phyloP scores from a whole-genome alignment of 108 stramenopile genomes.

The Cyclotella sp. region DNA sequence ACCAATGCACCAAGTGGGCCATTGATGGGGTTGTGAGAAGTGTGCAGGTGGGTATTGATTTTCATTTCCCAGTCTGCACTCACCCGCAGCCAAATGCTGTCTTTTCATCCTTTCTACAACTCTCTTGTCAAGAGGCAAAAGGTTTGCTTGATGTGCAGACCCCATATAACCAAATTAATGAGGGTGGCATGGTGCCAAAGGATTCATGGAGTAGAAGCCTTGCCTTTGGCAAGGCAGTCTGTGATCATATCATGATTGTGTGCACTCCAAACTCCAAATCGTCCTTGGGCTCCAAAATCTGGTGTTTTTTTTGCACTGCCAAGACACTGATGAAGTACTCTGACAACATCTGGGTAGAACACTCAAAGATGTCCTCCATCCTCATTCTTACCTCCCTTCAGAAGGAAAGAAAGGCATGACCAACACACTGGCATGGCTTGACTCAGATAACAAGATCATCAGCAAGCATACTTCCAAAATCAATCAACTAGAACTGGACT shows the following conservation, averaged over 20 bases:
- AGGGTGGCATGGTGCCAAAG: not conserved
- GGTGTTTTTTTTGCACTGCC: not conserved
- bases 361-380: slow-evolving; percentile 13
- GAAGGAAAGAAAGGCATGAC: not conserved
- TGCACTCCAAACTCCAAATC: not conserved
- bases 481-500: too few relatives aligned
- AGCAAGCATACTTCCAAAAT: not conserved
- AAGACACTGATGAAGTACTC: not conserved
- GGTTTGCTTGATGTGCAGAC: too few relatives aligned
- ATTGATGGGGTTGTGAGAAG: too few relatives aligned
- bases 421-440: too few relatives aligned
- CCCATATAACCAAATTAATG: not conserved
- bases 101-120: too few relatives aligned
- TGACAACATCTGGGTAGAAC: not conserved
- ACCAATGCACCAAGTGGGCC: too few relatives aligned
- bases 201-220: not conserved
- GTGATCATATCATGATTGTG: not conserved
- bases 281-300: not conserved
- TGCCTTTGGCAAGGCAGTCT: not conserved
- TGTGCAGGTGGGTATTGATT: too few relatives aligned
- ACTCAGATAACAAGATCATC: not conserved
- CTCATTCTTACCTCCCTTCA: slow-evolving; percentile 1
- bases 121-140: too few relatives aligned
- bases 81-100: too few relatives aligned
- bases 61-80: too few relatives aligned